These are phyloP conservation scores for Solanum aculeatissimum DNA, from an alignment of 305 asterid genomes.

Conservation along the genomic window DNA sequence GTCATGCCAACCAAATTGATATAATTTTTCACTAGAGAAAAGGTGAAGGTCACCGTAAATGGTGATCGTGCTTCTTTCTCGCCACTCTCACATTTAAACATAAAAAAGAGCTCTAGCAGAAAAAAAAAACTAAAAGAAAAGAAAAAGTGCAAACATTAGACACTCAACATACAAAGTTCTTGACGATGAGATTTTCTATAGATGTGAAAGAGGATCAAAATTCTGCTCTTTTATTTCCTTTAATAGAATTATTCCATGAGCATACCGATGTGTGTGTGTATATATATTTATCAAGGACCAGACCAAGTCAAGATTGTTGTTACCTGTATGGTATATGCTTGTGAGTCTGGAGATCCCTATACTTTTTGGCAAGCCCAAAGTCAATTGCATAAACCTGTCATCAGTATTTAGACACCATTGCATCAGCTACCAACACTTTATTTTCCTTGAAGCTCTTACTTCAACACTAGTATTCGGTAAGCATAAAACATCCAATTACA, in stretches of 20 bases:
- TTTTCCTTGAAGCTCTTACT: not conserved
- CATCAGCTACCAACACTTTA: not conserved
- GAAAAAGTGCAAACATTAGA: not conserved
- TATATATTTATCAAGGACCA: not conserved
- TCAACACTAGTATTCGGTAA: not conserved
- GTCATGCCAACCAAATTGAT: not conserved
- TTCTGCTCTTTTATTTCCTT: not conserved
- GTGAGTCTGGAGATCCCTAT: slow-evolving; percentile 9
- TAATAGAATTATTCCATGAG: not conserved
- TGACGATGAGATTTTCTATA: not conserved
- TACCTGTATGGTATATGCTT: slow-evolving; percentile 10
- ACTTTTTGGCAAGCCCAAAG: slow-evolving; percentile 12
- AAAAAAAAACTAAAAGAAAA: not conserved
- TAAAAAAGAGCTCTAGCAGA: not conserved
- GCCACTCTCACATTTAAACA: not conserved
- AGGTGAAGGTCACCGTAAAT: not conserved
- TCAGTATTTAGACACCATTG: not conserved
- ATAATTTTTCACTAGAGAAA: not conserved
- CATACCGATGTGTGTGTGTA: not conserved
- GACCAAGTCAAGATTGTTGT: not conserved
- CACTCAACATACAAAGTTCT: not conserved
- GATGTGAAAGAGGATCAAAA: not conserved
- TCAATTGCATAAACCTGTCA: slow-evolving; percentile 9
- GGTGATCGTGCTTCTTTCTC: not conserved
- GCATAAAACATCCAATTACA: not conserved